A percentile compares a stretch with the other conserved stretches of the same genome.
phyloP scores from a whole-genome alignment of 2,329 filamentous ascomycete genomes.

The Leptodontidium sp. region DNA sequence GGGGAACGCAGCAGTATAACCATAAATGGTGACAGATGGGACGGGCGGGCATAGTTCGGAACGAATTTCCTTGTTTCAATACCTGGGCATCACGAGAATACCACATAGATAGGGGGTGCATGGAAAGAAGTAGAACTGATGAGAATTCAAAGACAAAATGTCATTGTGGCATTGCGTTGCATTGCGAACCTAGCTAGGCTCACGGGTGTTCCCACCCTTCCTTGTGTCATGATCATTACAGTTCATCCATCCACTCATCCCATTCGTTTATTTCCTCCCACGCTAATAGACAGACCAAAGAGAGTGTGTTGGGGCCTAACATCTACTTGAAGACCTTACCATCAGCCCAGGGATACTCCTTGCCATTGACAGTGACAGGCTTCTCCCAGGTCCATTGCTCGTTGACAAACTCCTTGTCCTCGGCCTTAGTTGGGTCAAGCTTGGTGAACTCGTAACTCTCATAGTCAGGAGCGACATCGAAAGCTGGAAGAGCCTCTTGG shows the following conservation, averaged over 20 bases:
- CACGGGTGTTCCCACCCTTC: slow-evolving; percentile 10
- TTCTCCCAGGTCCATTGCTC: slow-evolving; percentile 94
- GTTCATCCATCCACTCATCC: slow-evolving; percentile 21
- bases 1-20: too few relatives aligned
- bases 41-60: too few relatives aligned
- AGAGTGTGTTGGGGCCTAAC: slow-evolving; percentile 26
- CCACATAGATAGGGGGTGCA: background rate
- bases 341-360: slow-evolving; percentile 86
- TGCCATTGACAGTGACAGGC: slow-evolving; percentile 79
- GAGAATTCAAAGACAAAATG: background rate
- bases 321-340: slow-evolving; percentile 99
- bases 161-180: slow-evolving; percentile 13
- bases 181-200: slow-evolving; percentile 9
- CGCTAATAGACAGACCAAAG: slow-evolving; percentile 38
- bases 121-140: background rate
- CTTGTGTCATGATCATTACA: slow-evolving; percentile 38
- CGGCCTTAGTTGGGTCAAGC: slow-evolving; percentile 87
- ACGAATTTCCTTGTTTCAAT: background rate
- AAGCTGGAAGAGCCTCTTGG: slow-evolving; percentile 83
- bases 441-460: slow-evolving; percentile 98
- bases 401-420: slow-evolving; percentile 87
- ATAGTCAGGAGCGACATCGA: slow-evolving; percentile 96
- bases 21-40: too few relatives aligned
- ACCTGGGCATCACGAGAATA: background rate
- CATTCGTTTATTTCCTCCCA: slow-evolving; percentile 21